phyloP scores from a whole-genome alignment of 164 flowering plant genomes.

The Berberis thunbergii region DNA sequence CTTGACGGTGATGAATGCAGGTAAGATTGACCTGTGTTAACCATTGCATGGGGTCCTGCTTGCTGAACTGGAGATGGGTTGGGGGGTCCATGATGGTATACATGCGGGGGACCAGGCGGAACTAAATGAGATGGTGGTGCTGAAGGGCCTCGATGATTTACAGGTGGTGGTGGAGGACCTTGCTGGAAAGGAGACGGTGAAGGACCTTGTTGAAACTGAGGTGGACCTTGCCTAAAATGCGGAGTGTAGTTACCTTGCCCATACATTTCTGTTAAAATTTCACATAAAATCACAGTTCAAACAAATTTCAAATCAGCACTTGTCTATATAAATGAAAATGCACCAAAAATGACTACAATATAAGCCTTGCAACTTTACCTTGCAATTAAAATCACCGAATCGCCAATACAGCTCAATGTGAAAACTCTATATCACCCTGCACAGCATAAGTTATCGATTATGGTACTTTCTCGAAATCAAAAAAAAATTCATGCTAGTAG shows the following conservation, averaged over 20 bases:
- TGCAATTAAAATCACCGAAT: no score
- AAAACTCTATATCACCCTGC: no score
- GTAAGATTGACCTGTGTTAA: constrained; percentile 24
- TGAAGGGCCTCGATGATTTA: constrained; percentile 16
- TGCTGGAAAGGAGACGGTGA: constrained; percentile 1
- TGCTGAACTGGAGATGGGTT: constrained; percentile 12
- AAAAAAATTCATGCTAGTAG: no score
- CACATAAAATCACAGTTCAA: no score
- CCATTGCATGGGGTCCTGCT: constrained; percentile 17
- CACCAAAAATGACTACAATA: no score
- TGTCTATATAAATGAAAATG: no score
- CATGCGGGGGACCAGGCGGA: neutral
- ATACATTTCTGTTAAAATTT: constrained; percentile 23
- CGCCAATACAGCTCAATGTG: no score
- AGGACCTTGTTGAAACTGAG: no score
- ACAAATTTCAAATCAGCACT: no score
- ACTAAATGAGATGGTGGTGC: neutral
- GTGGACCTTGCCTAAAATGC: constrained; percentile 30
- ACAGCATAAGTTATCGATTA: no score
- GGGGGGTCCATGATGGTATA: constrained; percentile 10
- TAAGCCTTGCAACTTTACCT: no score
- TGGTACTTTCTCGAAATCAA: no score
- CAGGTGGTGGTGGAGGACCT: neutral
- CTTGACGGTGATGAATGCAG: neutral
- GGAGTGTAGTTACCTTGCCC: constrained; percentile 39